Conservation (phyloP, 2,329 filamentous ascomycete species). For the Akanthomyces muscarius region DNA sequence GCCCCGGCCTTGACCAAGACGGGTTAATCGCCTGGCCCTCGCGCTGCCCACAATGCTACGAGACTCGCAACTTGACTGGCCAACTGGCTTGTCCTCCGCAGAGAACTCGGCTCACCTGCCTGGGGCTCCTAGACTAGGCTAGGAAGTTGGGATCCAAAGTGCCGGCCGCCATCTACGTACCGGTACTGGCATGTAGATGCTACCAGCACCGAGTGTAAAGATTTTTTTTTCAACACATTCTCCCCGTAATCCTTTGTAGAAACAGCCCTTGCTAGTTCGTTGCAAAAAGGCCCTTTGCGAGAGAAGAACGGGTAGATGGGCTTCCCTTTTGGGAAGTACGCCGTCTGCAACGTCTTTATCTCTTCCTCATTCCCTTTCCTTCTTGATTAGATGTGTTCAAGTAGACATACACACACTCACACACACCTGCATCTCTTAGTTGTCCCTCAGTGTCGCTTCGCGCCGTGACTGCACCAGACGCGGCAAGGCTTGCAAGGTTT, state of each 20-base stretch:
- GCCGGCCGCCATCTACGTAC: neutral
- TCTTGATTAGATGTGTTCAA: neutral
- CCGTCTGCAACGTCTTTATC: neutral
- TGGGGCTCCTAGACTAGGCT: neutral
- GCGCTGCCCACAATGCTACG: neutral
- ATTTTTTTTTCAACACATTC: no score
- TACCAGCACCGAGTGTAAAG: no score
- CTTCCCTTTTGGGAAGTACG: neutral
- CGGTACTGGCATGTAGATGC: no score
- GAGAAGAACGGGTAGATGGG: neutral
- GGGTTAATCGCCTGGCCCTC: neutral
- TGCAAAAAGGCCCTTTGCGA: neutral
- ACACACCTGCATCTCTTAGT: slow-evolving; percentile 2
- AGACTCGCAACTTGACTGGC: neutral
- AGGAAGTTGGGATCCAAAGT: neutral
- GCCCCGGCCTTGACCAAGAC: neutral
- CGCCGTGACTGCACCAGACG: neutral
- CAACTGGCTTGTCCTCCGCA: neutral
- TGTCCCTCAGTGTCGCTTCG: neutral
- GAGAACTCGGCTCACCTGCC: neutral
- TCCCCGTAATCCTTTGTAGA: no score
- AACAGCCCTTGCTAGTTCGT: no score
- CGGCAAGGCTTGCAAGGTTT: neutral
- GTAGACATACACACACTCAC: neutral
- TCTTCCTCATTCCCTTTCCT: neutral